Percentiles rank a stretch among this genome's conserved stretches.
Conservation (phyloP, 2,329 filamentous ascomycete species). For the Sclerotinia sclerotiorum region DNA sequence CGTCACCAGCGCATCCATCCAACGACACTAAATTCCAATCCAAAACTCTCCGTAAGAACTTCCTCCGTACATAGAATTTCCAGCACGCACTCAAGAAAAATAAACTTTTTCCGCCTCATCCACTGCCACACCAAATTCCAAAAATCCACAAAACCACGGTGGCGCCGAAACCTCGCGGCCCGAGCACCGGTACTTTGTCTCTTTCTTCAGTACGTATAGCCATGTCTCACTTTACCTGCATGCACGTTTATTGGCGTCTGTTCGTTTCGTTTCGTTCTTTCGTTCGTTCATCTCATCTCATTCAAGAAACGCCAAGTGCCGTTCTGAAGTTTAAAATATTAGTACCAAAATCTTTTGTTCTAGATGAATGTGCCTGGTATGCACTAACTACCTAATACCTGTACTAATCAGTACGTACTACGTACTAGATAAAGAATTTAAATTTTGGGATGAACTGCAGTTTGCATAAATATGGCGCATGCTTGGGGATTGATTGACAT, state of each 20-base stretch:
- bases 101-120: constrained; percentile 1
- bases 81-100: background rate
- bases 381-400: too few relatives aligned
- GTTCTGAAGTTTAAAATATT: too few relatives aligned
- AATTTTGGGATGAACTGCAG: background rate
- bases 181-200: background rate
- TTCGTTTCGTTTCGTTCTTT: too few relatives aligned
- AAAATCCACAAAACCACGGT: background rate
- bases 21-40: too few relatives aligned
- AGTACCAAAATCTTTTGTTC: too few relatives aligned
- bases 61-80: too few relatives aligned
- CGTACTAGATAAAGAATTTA: too few relatives aligned
- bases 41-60: too few relatives aligned
- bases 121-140: background rate
- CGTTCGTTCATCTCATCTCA: background rate
- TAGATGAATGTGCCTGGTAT: too few relatives aligned
- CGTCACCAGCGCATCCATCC: background rate
- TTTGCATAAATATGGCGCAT: background rate
- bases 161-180: background rate
- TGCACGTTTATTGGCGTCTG: background rate
- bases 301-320: background rate
- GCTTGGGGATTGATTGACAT: background rate
- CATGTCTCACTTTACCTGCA: background rate
- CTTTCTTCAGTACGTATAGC: background rate
- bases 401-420: too few relatives aligned